Conservation (phyloP, 352 stramenopile species). For the Thraustochytrium sp. region DNA sequence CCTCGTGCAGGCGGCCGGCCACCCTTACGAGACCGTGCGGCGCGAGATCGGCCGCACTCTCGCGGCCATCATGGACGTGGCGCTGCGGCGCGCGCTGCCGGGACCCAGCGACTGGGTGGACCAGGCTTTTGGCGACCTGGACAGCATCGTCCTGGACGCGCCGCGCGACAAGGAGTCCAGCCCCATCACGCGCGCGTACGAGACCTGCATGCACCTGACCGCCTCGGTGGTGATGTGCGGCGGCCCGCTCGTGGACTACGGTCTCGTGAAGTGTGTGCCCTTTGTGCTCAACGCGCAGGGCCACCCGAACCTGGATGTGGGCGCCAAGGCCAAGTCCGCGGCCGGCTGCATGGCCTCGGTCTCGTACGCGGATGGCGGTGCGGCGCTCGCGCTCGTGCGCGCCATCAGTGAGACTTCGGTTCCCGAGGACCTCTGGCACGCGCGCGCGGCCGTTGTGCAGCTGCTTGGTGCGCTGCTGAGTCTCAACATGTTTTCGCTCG, state of each 20-base stretch:
- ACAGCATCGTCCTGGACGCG: neutral
- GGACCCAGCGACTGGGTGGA: neutral
- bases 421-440: conserved; percentile 10
- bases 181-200: neutral
- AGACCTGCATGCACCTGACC: neutral
- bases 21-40: conserved; percentile 17
- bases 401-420: neutral
- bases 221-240: conserved; percentile 14
- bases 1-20: neutral
- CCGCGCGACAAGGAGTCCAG: conserved; percentile 18
- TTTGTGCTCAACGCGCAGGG: conserved; percentile 2
- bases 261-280: neutral
- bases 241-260: neutral
- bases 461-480: neutral
- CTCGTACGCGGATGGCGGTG: too few species aligned
- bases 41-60: neutral
- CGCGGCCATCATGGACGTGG: neutral
- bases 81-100: neutral
- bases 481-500: neutral
- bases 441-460: neutral
- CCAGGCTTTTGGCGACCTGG: neutral
- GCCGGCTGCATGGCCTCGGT: neutral
- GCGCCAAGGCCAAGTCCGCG: neutral
- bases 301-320: conserved; percentile 27
- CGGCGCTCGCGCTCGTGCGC: neutral